A percentile compares a stretch with the other conserved stretches of the same genome.
phyloP scores from a whole-genome alignment of 257 asterid species.

The Plantago major region DNA sequence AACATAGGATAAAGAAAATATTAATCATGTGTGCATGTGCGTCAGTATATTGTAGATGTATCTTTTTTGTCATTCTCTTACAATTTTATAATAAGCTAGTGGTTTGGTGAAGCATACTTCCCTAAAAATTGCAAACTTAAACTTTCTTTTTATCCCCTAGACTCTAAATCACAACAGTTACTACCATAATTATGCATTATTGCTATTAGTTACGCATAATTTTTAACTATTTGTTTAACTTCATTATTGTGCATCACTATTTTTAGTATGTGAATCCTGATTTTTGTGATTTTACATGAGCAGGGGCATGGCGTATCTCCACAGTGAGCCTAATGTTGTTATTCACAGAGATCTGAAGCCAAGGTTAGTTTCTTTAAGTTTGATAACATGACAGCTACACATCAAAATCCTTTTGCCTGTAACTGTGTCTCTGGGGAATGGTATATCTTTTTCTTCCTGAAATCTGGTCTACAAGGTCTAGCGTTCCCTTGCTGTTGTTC shows the following conservation, averaged over 20 bases:
- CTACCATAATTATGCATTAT: too few relatives aligned
- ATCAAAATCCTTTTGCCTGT: conserved; percentile 11
- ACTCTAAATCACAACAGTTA: too few relatives aligned
- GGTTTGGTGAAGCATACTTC: neutral
- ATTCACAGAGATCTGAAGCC: conserved; percentile 98
- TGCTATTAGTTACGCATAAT: too few relatives aligned
- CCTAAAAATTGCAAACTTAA: neutral
- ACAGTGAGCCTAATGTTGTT: conserved; percentile 89
- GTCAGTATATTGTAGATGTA: neutral
- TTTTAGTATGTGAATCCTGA: conserved; percentile 13
- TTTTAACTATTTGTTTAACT: neutral
- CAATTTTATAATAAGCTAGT: neutral
- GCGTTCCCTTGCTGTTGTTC: neutral
- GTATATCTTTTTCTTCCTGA: neutral
- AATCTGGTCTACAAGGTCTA: too few relatives aligned
- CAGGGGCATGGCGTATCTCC: conserved; percentile 99
- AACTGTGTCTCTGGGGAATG: conserved; percentile 9
- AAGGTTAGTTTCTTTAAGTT: conserved; percentile 50
- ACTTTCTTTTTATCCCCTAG: too few relatives aligned
- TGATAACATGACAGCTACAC: neutral
- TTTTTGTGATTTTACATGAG: conserved; percentile 22
- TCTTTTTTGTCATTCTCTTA: neutral
- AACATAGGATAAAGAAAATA: conserved; percentile 2
- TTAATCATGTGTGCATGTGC: neutral
- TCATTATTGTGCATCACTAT: conserved; percentile 5